Base-by-base conservation (phyloP, 108 stramenopile genomes). In the Aureococcus anophagefferens region DNA sequence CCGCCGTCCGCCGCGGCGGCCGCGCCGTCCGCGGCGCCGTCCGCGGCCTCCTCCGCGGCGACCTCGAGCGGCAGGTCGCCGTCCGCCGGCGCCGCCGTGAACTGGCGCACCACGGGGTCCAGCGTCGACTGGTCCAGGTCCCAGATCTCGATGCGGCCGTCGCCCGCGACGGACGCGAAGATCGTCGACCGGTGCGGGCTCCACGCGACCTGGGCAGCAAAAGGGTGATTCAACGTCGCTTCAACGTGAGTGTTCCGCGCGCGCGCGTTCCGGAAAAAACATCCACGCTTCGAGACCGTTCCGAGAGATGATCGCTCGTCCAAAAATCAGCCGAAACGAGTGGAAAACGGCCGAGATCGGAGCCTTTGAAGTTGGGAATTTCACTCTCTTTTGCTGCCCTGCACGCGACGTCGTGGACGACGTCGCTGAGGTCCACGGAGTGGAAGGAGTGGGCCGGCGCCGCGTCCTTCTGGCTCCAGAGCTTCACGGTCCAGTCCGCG, bases 401-500 rank as follows among this genome's bases (percentile, higher is more conserved):
- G n/a, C n/a, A n/a, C n/a, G n/a, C 5, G 29, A 87, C 76, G 72
- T 87, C 87, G 65, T 80, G 51, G n/a, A 86, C 83, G 17, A 79
- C 80, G 30, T 79, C 78, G 46, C 35, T 68, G 13, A 79, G 64
- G 59, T 75, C 77, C 5, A 68, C 75, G 17, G 74, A 65, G 5
- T 69, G 80, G 34, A 83, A 80, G 46, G 71, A 70, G 28, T 63
- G 33, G 4, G 83, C 18, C 17, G 82, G 77, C 30, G 31, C 0
- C 13, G 68, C 36, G 64, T 69, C 51, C 0, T 51, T n/a, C 40
- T 63, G 33, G 30, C 73, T 40, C 76, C 75, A 79, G 32, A 80
- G 68, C 44, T 72, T 67, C 17, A 85, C 82, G 32, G 83, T 76
- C 86, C 86, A 87, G 73, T 87, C 86, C 25, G 84, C 86, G 29